A percentile compares a stretch with the other conserved stretches of the same genome.
Evolutionary conservation across 768 basidiomycete species (phyloP).

Genomic region (Nidularia pulvinata): DNA sequence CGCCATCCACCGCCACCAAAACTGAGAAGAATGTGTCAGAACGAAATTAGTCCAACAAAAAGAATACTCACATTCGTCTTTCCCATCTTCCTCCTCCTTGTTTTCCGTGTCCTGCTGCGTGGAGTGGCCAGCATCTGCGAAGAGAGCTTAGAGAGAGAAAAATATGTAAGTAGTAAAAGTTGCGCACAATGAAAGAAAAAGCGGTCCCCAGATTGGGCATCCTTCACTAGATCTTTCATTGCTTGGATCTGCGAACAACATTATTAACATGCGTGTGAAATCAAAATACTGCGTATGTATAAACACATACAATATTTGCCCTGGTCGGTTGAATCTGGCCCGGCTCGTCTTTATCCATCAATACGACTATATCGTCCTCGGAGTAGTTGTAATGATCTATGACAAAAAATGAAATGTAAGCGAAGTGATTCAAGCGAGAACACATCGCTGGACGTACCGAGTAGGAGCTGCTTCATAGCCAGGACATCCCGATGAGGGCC

Average conservation of each 20-base stretch:
- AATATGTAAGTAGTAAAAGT: background rate
- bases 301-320: slow-evolving; percentile 25
- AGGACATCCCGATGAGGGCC: background rate
- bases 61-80: slow-evolving; percentile 48
- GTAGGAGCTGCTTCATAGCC: background rate
- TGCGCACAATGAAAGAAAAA: slow-evolving; percentile 32
- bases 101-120: slow-evolving; percentile 39
- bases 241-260: slow-evolving; percentile 16
- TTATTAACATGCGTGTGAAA: too few relatives aligned
- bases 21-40: slow-evolving; percentile 21
- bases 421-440: too few relatives aligned
- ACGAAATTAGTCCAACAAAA: too few relatives aligned
- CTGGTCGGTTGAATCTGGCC: slow-evolving; percentile 18
- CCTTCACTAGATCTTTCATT: slow-evolving; percentile 24
- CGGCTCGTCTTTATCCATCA: slow-evolving; percentile 17
- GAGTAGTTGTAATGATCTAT: slow-evolving; percentile 27
- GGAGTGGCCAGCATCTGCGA: slow-evolving; percentile 50
- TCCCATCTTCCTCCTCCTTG: slow-evolving; percentile 46
- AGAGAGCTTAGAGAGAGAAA: background rate
- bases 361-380: slow-evolving; percentile 18
- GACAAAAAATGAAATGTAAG: too few relatives aligned
- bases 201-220: slow-evolving; percentile 25
- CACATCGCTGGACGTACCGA: background rate
- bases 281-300: too few relatives aligned
- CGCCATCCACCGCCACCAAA: slow-evolving; percentile 36